Evolutionary conservation across 2,329 filamentous ascomycete genomes (phyloP).

Genomic region (Metarhizium humberi): DNA sequence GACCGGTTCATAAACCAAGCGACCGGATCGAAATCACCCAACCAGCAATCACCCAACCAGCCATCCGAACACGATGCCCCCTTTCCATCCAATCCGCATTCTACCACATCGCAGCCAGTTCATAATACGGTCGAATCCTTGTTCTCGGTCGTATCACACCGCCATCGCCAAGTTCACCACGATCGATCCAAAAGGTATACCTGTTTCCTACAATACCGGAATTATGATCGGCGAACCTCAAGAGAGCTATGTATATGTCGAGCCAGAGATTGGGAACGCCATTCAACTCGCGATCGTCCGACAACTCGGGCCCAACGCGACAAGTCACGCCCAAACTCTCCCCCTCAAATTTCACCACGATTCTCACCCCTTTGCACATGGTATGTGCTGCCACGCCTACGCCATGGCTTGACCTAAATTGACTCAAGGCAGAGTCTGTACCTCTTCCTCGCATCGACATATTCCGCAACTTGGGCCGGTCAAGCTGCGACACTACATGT

Average conservation of each 20-base stretch:
- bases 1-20: no score
- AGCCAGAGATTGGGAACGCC: slow-evolving; percentile 9
- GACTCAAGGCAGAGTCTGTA: background rate
- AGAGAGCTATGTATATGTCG: slow-evolving; percentile 8
- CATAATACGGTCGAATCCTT: background rate
- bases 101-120: no score
- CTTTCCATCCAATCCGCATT: no score
- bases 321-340: slow-evolving; percentile 3
- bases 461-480: slow-evolving; percentile 4
- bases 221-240: slow-evolving; percentile 5
- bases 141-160: slow-evolving; percentile 1
- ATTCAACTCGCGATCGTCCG: slow-evolving; percentile 5
- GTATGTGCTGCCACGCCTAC: background rate
- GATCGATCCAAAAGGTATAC: slow-evolving; percentile 4
- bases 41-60: no score
- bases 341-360: slow-evolving; percentile 7
- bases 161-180: slow-evolving; percentile 9
- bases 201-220: slow-evolving; percentile 6
- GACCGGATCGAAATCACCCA: no score
- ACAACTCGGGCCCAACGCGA: slow-evolving; percentile 4
- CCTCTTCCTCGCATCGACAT: slow-evolving; percentile 10
- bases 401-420: no score
- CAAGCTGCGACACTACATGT: background rate
- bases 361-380: slow-evolving; percentile 6
- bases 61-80: no score